Percentiles rank a stretch among this genome's conserved stretches.
phyloP scores from a whole-genome alignment of 1,139 yeast genomes.

The Hyphopichia pseudoburtonii region DNA sequence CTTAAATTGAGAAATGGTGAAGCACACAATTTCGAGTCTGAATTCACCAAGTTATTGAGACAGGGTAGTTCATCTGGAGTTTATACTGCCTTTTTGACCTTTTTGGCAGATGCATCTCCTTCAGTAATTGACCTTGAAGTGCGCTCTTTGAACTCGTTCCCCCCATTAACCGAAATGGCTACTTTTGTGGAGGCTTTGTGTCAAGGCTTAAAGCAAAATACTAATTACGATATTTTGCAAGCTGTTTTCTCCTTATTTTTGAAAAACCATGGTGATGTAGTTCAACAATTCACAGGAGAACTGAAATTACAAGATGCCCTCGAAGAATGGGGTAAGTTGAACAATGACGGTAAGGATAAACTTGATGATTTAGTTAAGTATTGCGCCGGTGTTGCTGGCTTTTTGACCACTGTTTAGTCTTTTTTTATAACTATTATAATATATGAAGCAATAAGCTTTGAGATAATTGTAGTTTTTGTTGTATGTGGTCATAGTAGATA shows the following conservation, averaged over 20 bases:
- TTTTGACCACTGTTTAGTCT: conserved; percentile 45
- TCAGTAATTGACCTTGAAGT: conserved; percentile 82
- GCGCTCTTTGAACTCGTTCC: conserved; percentile 67
- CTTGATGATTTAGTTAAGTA: conserved; percentile 74
- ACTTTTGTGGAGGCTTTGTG: conserved; percentile 66
- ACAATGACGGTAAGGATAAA: conserved; percentile 41
- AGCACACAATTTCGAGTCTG: conserved; percentile 59
- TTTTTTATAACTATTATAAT: conserved; percentile 1
- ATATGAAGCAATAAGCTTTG: no score
- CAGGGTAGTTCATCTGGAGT: conserved; percentile 40
- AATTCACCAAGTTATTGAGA: conserved; percentile 68
- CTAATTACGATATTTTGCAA: conserved; percentile 68
- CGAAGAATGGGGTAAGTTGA: conserved; percentile 48
- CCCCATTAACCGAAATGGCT: conserved; percentile 64
- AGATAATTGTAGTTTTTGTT: no score
- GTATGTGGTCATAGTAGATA: not conserved
- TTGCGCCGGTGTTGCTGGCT: conserved; percentile 78
- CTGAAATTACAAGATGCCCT: conserved; percentile 43
- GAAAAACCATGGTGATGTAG: conserved; percentile 79
- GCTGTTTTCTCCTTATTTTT: conserved; percentile 78
- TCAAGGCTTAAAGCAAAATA: conserved; percentile 55
- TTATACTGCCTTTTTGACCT: conserved; percentile 51
- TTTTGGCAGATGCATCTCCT: conserved; percentile 68
- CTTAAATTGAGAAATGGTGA: conserved; percentile 26
- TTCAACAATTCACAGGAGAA: conserved; percentile 48